Conservation (phyloP, 1,139 yeast genomes). For the Saccharomyces hybrid region DNA sequence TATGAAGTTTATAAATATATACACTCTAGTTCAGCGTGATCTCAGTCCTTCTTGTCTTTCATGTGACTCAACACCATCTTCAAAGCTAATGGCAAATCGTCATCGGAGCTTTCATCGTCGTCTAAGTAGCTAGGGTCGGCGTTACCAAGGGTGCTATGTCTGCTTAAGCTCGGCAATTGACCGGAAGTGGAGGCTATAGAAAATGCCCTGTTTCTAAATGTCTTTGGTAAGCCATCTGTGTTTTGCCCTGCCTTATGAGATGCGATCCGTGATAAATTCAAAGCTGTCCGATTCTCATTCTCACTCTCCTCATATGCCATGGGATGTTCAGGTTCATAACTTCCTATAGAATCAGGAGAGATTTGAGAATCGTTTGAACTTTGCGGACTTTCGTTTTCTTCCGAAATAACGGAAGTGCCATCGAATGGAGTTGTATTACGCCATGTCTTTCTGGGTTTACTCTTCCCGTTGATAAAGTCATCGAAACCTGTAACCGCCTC, state of each 20-base stretch:
- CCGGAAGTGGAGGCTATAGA: constrained; percentile 30
- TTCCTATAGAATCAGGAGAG: constrained; percentile 6
- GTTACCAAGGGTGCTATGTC: constrained; percentile 29
- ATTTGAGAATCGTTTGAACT: constrained; percentile 4
- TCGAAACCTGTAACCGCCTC: constrained; percentile 32
- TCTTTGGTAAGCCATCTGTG: constrained; percentile 21
- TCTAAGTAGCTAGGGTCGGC: constrained; percentile 14
- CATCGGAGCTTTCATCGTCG: constrained; percentile 36
- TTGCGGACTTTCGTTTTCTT: not conserved
- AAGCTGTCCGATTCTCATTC: not conserved
- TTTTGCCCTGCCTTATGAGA: constrained; percentile 19
- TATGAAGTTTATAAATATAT: no score
- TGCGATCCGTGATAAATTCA: constrained; percentile 26
- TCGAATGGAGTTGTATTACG: constrained; percentile 1
- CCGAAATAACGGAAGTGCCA: constrained; percentile 8
- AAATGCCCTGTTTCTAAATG: constrained; percentile 31
- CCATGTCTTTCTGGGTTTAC: not conserved
- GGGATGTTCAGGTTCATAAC: constrained; percentile 2
- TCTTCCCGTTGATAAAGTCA: constrained; percentile 18
- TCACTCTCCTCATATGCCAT: constrained; percentile 1
- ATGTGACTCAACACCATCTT: constrained; percentile 31
- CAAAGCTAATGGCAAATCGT: constrained; percentile 33
- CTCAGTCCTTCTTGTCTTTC: constrained; percentile 5
- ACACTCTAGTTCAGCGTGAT: no score
- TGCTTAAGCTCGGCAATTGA: constrained; percentile 12